Percentiles rank a stretch among this genome's conserved stretches.
phyloP scores from a whole-genome alignment of 306 rosid genomes.

The Cotoneaster glaucophyllus region DNA sequence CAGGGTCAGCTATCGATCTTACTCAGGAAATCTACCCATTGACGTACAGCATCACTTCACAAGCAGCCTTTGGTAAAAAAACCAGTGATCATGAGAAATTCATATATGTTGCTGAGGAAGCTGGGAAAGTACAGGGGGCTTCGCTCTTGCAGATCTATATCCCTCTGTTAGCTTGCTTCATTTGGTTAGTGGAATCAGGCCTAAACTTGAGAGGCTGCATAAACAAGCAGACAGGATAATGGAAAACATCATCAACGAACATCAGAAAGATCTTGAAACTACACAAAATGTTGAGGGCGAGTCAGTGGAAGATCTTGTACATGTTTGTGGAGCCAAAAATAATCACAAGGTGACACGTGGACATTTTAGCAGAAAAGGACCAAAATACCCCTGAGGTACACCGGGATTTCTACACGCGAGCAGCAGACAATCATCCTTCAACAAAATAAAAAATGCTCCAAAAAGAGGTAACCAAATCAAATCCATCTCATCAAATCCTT shows the following conservation, averaged over 20 bases:
- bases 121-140: slow-evolving; percentile 10
- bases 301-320: slow-evolving; percentile 18
- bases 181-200: slow-evolving; percentile 5
- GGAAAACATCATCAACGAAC: slow-evolving; percentile 30
- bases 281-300: background rate
- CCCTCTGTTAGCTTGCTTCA: slow-evolving; percentile 26
- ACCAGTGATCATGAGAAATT: slow-evolving; percentile 18
- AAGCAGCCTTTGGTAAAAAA: slow-evolving; percentile 30
- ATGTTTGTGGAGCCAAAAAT: no score
- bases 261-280: background rate
- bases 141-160: slow-evolving; percentile 28
- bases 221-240: slow-evolving; percentile 12
- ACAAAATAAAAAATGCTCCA: no score
- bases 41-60: slow-evolving; percentile 7
- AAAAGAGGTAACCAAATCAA: no score
- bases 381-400: no score
- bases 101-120: background rate
- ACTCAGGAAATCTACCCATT: slow-evolving; percentile 1
- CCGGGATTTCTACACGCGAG: no score
- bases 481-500: no score
- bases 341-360: no score
- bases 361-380: no score
- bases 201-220: slow-evolving; percentile 19
- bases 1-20: slow-evolving; percentile 22
- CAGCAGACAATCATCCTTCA: no score